Conservation (phyloP, 2,329 filamentous ascomycete genomes). For the Pyrenochaeta sp. region DNA sequence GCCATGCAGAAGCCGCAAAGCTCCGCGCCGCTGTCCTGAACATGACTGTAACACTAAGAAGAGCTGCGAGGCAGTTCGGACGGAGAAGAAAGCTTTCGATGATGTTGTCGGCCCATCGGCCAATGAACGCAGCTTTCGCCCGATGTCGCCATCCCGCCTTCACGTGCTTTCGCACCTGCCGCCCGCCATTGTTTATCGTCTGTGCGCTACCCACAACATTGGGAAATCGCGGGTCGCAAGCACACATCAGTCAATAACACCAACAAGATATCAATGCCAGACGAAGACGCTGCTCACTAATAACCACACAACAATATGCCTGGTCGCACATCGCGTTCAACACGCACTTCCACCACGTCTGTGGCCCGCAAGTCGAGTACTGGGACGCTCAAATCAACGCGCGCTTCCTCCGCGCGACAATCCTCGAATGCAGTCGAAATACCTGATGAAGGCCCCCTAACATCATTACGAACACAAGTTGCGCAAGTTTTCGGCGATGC, state of each 20-base stretch:
- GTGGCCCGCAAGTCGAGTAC: slow-evolving; percentile 50
- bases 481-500: slow-evolving; percentile 68
- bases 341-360: slow-evolving; percentile 47
- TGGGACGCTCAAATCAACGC: slow-evolving; percentile 55
- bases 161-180: slow-evolving; percentile 23
- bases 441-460: slow-evolving; percentile 77
- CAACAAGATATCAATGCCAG: slow-evolving; percentile 21
- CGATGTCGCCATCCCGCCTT: slow-evolving; percentile 34
- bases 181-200: neutral
- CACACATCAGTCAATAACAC: slow-evolving; percentile 20
- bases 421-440: slow-evolving; percentile 56
- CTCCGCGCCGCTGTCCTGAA: slow-evolving; percentile 73
- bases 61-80: neutral
- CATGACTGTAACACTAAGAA: slow-evolving; percentile 58
- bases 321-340: slow-evolving; percentile 55
- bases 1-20: slow-evolving; percentile 70
- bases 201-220: neutral
- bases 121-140: slow-evolving; percentile 23
- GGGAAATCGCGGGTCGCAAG: neutral
- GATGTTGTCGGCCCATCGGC: slow-evolving; percentile 25
- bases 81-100: slow-evolving; percentile 6
- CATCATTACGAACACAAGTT: slow-evolving; percentile 75
- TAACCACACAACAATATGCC: slow-evolving; percentile 51
- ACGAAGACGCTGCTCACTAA: slow-evolving; percentile 14
- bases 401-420: slow-evolving; percentile 54